phyloP scores from a whole-genome alignment of 2,329 filamentous ascomycete genomes.

The Fusarium sp. region DNA sequence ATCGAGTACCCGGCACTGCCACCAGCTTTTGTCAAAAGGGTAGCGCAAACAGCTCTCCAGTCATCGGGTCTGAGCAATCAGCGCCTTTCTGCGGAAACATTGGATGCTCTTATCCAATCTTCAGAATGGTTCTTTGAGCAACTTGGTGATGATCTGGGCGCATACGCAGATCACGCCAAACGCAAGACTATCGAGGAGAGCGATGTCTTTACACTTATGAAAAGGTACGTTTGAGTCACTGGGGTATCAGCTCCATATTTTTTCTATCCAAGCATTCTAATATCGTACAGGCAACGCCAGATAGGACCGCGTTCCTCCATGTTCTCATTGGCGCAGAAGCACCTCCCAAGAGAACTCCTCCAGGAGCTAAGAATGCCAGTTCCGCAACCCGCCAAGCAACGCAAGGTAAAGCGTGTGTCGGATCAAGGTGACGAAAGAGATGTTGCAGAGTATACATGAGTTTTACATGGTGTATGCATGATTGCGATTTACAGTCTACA shows the following conservation, averaged over 20 bases:
- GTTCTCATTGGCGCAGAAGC: slow-evolving; percentile 87
- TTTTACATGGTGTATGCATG: slow-evolving; percentile 27
- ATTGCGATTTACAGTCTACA: slow-evolving; percentile 42
- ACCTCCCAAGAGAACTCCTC: slow-evolving; percentile 85
- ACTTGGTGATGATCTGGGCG: slow-evolving; percentile 81
- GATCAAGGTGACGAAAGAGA: slow-evolving; percentile 55
- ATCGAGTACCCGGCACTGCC: slow-evolving; percentile 84
- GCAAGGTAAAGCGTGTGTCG: slow-evolving; percentile 54
- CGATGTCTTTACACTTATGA: slow-evolving; percentile 87
- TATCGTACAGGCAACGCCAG: slow-evolving; percentile 78
- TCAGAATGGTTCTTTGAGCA: slow-evolving; percentile 96
- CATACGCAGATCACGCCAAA: slow-evolving; percentile 85
- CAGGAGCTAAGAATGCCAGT: slow-evolving; percentile 84
- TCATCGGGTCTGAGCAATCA: slow-evolving; percentile 75
- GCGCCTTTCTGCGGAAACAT: slow-evolving; percentile 80
- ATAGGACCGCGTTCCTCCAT: slow-evolving; percentile 79
- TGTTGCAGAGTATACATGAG: slow-evolving; percentile 54
- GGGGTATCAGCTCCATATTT: slow-evolving; percentile 45
- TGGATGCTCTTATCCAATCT: slow-evolving; percentile 82
- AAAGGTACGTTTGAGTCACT: slow-evolving; percentile 71
- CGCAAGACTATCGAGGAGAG: slow-evolving; percentile 89
- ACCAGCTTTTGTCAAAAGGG: slow-evolving; percentile 78
- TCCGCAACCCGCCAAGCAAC: slow-evolving; percentile 65
- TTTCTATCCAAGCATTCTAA: slow-evolving; percentile 49
- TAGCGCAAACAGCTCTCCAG: slow-evolving; percentile 79